These are phyloP conservation scores for Pinus tabuliformis DNA, from an alignment of 75 land plant genomes.

Conservation along the genomic window DNA sequence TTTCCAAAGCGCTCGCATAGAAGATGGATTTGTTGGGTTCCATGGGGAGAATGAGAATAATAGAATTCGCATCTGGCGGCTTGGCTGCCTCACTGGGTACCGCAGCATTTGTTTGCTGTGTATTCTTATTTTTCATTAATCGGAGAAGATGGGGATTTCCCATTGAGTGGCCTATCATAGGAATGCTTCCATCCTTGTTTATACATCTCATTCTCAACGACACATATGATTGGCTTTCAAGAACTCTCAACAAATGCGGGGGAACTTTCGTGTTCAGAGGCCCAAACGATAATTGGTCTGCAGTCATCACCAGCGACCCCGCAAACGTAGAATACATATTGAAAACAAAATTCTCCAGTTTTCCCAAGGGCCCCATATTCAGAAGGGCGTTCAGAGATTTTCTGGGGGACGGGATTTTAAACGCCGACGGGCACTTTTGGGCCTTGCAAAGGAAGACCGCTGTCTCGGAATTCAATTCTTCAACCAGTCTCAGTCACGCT, in stretches of 20 bases:
- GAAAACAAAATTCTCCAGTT: conserved; percentile 15
- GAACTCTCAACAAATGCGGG: neutral
- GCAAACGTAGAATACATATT: conserved; percentile 14
- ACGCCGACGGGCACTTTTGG: conserved; percentile 15
- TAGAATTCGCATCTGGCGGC: neutral
- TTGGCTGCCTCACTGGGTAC: neutral
- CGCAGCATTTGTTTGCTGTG: neutral
- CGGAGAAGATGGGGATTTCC: neutral
- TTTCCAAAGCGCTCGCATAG: too few species aligned
- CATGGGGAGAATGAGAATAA: too few species aligned
- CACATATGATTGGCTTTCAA: conserved; percentile 11
- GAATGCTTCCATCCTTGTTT: conserved; percentile 19
- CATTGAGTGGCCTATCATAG: conserved; percentile 7
- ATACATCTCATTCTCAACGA: neutral
- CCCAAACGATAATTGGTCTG: neutral
- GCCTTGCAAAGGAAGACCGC: conserved; percentile 6
- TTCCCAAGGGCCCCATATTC: conserved; percentile 18
- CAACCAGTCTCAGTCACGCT: neutral
- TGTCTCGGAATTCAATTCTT: conserved; percentile 1
- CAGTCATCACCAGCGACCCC: conserved; percentile 14
- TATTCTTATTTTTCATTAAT: neutral
- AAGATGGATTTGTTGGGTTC: too few species aligned
- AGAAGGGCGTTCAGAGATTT: conserved; percentile 7
- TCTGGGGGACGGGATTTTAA: conserved; percentile 19
- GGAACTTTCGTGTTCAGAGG: conserved; percentile 6